Evolutionary conservation across 331 rosid species (phyloP).

Genomic region (Pyracantha coccinea): DNA sequence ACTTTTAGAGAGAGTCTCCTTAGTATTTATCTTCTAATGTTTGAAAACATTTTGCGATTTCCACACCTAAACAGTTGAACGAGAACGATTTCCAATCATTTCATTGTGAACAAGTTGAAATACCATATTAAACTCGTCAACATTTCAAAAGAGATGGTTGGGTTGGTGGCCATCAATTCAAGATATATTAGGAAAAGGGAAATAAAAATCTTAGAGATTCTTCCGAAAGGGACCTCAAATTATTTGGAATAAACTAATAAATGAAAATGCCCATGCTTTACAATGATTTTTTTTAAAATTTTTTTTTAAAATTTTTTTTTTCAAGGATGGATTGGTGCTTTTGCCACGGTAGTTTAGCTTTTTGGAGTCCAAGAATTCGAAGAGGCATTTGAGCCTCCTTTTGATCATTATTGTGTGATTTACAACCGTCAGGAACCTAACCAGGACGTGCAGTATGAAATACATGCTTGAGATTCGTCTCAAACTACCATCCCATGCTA

Average conservation of each 20-base stretch:
- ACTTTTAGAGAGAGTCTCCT: rapidly evolving
- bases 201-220: not conserved
- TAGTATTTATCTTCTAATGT: not conserved
- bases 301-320: too few relatives aligned
- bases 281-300: too few relatives aligned
- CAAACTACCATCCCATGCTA: too few relatives aligned
- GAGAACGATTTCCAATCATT: not conserved
- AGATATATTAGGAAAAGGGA: not conserved
- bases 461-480: too few relatives aligned
- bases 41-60: not conserved
- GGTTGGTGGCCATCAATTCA: not conserved
- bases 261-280: too few relatives aligned
- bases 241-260: not conserved
- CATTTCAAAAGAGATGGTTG: rapidly evolving
- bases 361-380: too few relatives aligned
- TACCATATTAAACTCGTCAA: not conserved
- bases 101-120: not conserved
- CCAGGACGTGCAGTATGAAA: rapidly evolving
- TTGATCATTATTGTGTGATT: too few relatives aligned
- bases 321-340: rapidly evolving
- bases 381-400: too few relatives aligned
- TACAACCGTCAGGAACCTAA: too few relatives aligned
- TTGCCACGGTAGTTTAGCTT: too few relatives aligned
- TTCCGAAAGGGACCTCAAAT: not conserved
- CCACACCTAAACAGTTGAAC: not conserved